Base-by-base conservation (phyloP, 768 basidiomycete species). In the Suillus weaverae region DNA sequence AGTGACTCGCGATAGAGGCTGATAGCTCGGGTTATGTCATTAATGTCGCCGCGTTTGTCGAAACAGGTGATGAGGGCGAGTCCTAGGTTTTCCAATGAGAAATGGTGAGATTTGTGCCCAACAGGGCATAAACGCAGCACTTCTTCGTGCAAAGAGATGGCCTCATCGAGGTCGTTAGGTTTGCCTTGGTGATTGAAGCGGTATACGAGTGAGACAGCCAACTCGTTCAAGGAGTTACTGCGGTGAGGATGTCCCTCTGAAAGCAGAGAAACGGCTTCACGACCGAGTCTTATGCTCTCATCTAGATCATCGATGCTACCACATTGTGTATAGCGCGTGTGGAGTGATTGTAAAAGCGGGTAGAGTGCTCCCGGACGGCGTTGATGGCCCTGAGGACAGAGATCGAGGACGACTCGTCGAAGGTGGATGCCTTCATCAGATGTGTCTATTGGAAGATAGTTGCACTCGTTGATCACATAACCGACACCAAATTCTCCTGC, bases 21-120 rank as follows among this genome's bases (percentile, higher is more conserved):
- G 32, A 64, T 64, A 18, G 60, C 71, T 46, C 66, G 46, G n/a
- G 69, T 53, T 7, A 72, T 46, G 54, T 70, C 70, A 38, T 57
- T 32, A 33, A 60, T 33, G 39, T 70, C 54, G 14, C 71, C 68
- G 14, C 36, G 26, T 6, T 60, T 30, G 0, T 32, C n/a, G 54
- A 67, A 68, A n/a, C 73, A 73, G 36, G 61, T 51, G 20, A n/a
- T 62, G 50, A 71, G 71, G 36, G 70, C 67, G 35, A 36, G 35
- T 13, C 62, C 65, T 48, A 68, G 69, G 44, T 68, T 70, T 9
- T 64, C 66, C 3, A 74, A 64, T 39, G 73, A 65, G 8, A 6
- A 16, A 26, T 11, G 3, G 3, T 39, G 59, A 41, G 10, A 14
- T 39, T 39, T 7, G 46, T 60, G 59, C 10, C 38, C 36, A 16